Percentiles rank a stretch among this genome's conserved stretches.
Conservation (phyloP, 1,139 yeast genomes). For the Blastobotrys persicus region DNA sequence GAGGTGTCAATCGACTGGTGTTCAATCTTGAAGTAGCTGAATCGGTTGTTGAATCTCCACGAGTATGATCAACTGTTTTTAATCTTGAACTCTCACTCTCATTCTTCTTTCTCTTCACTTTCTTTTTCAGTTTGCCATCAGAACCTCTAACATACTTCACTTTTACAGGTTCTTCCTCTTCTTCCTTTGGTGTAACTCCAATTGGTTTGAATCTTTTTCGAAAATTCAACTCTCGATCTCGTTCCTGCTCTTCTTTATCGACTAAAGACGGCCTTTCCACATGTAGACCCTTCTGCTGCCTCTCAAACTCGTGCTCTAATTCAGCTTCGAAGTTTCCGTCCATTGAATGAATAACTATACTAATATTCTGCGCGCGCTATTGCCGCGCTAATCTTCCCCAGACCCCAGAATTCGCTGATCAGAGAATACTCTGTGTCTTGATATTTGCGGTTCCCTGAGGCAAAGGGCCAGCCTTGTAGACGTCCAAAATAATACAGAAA, state of each 20-base stretch:
- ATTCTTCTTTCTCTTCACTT: conserved; percentile 4
- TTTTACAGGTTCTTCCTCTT: not conserved
- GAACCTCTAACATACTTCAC: conserved; percentile 11
- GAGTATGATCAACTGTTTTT: too few relatives aligned
- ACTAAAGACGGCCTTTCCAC: not conserved
- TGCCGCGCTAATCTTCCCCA: too few relatives aligned
- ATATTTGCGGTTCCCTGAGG: too few relatives aligned
- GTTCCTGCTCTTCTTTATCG: not conserved
- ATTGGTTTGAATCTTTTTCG: not conserved
- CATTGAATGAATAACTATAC: not conserved
- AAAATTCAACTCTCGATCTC: not conserved
- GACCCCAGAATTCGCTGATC: too few relatives aligned
- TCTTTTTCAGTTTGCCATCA: conserved; percentile 10
- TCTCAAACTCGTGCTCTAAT: not conserved
- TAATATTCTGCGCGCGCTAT: too few relatives aligned
- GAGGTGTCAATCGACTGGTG: too few relatives aligned
- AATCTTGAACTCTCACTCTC: too few relatives aligned
- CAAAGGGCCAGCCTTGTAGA: too few relatives aligned
- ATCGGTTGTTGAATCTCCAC: not conserved
- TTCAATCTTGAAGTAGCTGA: too few relatives aligned
- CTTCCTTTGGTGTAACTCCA: not conserved
- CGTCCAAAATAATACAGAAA: not conserved
- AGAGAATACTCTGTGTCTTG: too few relatives aligned
- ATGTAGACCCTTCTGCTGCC: not conserved
- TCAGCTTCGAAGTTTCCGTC: not conserved